Evolutionary conservation across 306 rosid genomes (phyloP), one percentile per base, ranked within the genome.

Genomic region (Chamaecrista fasciculata): DNA sequence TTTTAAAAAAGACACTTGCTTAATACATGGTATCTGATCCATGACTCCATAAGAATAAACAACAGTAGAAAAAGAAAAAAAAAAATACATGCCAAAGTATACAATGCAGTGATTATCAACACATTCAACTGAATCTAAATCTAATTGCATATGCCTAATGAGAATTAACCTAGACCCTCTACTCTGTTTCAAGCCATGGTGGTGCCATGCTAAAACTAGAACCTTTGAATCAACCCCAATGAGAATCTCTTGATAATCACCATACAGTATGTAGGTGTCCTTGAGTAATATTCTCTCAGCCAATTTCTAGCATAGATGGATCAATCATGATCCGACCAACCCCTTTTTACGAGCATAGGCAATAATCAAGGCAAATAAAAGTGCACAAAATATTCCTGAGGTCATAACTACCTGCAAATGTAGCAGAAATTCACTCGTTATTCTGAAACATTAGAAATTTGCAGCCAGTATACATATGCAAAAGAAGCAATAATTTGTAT

Each of bases 311-410:
- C n/a, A n/a, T 10, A 49, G 14, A 62, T 29, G 40, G 12, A 43
- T 28, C 42, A 44, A 4, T 87, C 80, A 80, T 16, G 80, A 82
- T 56, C 97, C 85, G 33, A 91, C 77, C 83, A 91, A 66, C 21
- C 93, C 90, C 72, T 86, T 91, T 75, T 39, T 14, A 62, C 94
- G 94, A 69, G 97, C 87, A 33, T 82, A 83, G 9, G 72, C 18
- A 21, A 80, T 39, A 23, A 86, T 78, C 4, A 70, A 5, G 29
- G 81, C 4, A 47, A 88, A 91, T 6, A 82, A 0, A 34, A 20
- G 1, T 14, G 75, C 31, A 16, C 79, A 80, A 37, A 19, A 20
- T 16, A 60, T 4, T 60, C 85, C 91, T 0, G 85, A 2, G 43
- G 70, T 44, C 49, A 80, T 43, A 65, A 83, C 76, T 48, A 91